Evolutionary conservation across 2,329 filamentous ascomycete species (phyloP).

Genomic region (Neopestalotiopsis sp.): DNA sequence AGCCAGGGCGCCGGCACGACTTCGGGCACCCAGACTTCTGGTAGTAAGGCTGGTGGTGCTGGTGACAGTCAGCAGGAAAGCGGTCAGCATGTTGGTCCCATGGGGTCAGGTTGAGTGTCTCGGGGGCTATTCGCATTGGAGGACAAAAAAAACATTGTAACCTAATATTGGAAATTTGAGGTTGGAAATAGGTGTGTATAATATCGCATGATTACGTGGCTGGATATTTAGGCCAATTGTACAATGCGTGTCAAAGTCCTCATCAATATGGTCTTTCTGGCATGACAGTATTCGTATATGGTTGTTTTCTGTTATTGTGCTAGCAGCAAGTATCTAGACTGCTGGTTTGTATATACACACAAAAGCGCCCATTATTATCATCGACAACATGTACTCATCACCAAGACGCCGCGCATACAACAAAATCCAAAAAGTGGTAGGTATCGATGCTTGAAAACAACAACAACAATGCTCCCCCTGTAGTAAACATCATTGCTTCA

Average conservation of each 20-base stretch:
- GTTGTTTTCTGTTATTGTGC: too few relatives aligned
- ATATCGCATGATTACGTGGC: too few relatives aligned
- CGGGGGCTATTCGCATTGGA: background rate
- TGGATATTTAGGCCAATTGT: too few relatives aligned
- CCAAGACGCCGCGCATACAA: background rate
- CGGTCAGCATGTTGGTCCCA: background rate
- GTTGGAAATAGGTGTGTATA: too few relatives aligned
- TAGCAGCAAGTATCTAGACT: too few relatives aligned
- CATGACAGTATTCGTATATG: too few relatives aligned
- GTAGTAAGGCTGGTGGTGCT: background rate
- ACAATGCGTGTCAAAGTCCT: too few relatives aligned
- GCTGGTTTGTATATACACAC: too few relatives aligned
- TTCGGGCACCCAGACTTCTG: background rate
- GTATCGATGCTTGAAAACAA: background rate
- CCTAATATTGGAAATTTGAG: background rate
- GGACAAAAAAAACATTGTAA: background rate
- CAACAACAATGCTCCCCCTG: background rate
- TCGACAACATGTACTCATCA: background rate
- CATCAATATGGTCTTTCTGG: too few relatives aligned
- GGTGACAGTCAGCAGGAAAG: background rate
- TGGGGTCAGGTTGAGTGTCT: background rate
- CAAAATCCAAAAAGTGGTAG: background rate
- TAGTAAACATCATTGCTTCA: background rate
- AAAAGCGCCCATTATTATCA: background rate
- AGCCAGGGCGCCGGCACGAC: background rate